Evolutionary conservation across 164 flowering plant genomes (phyloP).

Genomic region (Annona cherimola): DNA sequence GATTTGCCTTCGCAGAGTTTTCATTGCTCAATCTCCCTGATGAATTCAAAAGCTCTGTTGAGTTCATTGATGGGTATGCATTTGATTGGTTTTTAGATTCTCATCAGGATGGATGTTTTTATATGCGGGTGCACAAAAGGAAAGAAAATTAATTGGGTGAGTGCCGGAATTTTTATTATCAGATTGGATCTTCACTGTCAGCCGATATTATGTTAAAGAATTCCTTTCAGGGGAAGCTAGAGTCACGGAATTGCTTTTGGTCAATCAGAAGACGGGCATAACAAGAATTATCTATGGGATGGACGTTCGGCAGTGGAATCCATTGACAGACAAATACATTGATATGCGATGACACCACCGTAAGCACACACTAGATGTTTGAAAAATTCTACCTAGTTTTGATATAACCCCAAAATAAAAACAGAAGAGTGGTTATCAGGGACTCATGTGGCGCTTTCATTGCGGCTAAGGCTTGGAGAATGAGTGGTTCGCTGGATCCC

Average conservation of each 20-base stretch:
- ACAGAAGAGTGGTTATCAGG: too few relatives aligned
- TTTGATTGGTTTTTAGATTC: background rate
- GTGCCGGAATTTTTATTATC: conserved; percentile 77
- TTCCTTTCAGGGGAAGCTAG: conserved; percentile 53
- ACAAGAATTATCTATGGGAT: conserved; percentile 83
- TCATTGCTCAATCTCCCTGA: conserved; percentile 68
- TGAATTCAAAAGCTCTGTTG: conserved; percentile 61
- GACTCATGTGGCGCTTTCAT: too few relatives aligned
- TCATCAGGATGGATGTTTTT: background rate
- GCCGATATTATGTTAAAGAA: conserved; percentile 85
- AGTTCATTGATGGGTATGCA: conserved; percentile 82
- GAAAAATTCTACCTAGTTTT: background rate
- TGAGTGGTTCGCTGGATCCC: too few relatives aligned
- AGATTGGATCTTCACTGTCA: conserved; percentile 62
- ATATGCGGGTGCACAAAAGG: conserved; percentile 47
- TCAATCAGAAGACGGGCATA: conserved; percentile 38
- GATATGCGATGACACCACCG: conserved; percentile 61
- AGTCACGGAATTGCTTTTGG: conserved; percentile 72
- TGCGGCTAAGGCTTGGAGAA: too few relatives aligned
- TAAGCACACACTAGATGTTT: conserved; percentile 27
- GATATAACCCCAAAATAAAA: background rate
- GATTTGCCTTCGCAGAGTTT: conserved; percentile 75
- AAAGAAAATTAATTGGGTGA: conserved; percentile 96
- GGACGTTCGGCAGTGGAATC: conserved; percentile 97
- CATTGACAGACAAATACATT: conserved; percentile 61